Percentiles rank a stretch among this genome's conserved stretches.
phyloP scores from a whole-genome alignment of 139 green algal species.

The Chlorella sp. region DNA sequence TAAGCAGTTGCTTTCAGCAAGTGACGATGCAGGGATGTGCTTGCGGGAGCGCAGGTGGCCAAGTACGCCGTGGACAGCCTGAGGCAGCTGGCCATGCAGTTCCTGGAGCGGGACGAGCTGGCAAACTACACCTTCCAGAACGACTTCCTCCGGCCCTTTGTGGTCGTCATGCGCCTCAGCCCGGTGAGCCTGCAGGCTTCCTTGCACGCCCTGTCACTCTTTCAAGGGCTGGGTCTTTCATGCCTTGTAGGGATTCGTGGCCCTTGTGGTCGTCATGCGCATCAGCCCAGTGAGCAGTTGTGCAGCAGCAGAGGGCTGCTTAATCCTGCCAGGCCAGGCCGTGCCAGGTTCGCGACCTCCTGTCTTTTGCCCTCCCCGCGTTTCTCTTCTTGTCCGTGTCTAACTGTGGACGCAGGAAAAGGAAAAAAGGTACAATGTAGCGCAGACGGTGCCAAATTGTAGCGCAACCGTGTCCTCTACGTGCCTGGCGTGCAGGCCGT shows the following conservation, averaged over 20 bases:
- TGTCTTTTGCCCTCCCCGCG: no score
- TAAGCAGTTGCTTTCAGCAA: neutral
- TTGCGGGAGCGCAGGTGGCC: conserved; percentile 69
- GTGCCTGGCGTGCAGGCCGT: conserved; percentile 33
- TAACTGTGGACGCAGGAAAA: no score
- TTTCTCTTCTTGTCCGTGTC: no score
- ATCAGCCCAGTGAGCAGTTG: conserved; percentile 54
- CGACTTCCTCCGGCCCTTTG: conserved; percentile 97
- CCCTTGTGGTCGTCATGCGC: conserved; percentile 96
- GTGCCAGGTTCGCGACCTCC: no score
- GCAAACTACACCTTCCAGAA: conserved; percentile 99
- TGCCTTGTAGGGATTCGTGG: no score
- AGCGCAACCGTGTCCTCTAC: neutral
- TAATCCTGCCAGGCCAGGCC: no score
- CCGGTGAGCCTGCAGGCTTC: conserved; percentile 37
- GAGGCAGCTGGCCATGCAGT: conserved; percentile 62
- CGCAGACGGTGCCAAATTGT: no score
- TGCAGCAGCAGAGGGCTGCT: no score
- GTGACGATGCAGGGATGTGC: no score
- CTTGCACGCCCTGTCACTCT: no score
- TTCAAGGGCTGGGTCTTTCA: no score
- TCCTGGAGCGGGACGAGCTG: conserved; percentile 96
- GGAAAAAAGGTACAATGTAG: no score
- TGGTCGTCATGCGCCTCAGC: conserved; percentile 89
- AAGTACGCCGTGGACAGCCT: conserved; percentile 76